phyloP scores from a whole-genome alignment of 2,329 filamentous ascomycete genomes.

The Venturia pyrina region DNA sequence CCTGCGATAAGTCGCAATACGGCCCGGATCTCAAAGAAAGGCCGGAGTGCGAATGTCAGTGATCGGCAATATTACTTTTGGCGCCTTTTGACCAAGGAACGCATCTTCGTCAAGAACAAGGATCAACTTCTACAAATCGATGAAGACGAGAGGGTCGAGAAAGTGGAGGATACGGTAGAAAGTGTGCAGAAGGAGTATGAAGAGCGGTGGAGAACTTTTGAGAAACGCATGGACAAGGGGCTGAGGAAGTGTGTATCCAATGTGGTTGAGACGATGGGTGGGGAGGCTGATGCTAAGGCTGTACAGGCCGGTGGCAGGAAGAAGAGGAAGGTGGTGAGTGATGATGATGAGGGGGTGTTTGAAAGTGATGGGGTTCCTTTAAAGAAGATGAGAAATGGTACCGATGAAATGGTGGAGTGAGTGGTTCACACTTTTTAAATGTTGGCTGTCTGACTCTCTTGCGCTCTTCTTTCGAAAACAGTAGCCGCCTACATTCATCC shows the following conservation, averaged over 20 bases:
- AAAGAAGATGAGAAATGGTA: conserved; percentile 9
- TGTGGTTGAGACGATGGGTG: conserved; percentile 15
- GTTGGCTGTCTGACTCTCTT: too few relatives aligned
- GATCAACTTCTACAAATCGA: conserved; percentile 63
- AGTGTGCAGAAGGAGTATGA: conserved; percentile 65
- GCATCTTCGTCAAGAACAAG: conserved; percentile 65
- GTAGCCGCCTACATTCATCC: too few relatives aligned
- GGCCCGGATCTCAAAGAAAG: conserved; percentile 33
- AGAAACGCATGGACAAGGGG: conserved; percentile 22
- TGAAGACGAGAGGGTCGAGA: conserved; percentile 56
- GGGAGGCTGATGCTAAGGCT: conserved; percentile 9
- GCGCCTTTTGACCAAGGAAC: conserved; percentile 65
- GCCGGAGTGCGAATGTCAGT: conserved; percentile 43
- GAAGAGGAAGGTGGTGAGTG: conserved; percentile 25
- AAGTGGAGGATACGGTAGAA: conserved; percentile 50
- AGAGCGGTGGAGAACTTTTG: conserved; percentile 46
- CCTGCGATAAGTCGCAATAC: conserved; percentile 37
- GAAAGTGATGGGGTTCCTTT: background rate
- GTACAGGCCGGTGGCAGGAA: conserved; percentile 15
- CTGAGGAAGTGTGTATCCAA: conserved; percentile 14
- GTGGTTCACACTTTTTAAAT: background rate
- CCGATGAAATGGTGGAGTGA: background rate
- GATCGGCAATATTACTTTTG: conserved; percentile 59
- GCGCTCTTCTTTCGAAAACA: too few relatives aligned
- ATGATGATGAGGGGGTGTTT: conserved; percentile 27